Evolutionary conservation across 2,329 filamentous ascomycete species (phyloP).

Genomic region (Nannizzia gypsea): DNA sequence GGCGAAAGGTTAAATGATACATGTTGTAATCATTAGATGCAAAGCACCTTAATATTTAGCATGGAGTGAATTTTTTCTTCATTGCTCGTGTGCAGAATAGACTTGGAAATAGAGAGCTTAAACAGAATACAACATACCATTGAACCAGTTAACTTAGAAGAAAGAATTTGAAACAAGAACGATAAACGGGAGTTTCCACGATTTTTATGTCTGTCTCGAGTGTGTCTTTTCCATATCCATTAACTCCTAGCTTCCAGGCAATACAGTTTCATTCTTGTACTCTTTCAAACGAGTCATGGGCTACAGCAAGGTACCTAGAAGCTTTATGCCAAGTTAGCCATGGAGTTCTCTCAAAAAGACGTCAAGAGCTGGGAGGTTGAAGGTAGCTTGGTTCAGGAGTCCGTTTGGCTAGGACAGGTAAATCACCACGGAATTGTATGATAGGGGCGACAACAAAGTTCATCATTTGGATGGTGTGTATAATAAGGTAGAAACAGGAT

Average conservation of each 20-base stretch:
- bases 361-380: neutral
- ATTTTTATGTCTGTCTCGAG: conserved; percentile 6
- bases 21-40: conserved; percentile 42
- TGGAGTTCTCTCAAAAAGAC: neutral
- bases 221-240: too few species aligned
- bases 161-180: conserved; percentile 7
- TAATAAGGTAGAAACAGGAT: neutral
- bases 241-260: too few species aligned
- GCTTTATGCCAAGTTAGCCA: neutral
- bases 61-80: conserved; percentile 42
- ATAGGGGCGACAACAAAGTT: conserved; percentile 53
- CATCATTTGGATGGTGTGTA: conserved; percentile 34
- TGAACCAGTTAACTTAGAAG: neutral
- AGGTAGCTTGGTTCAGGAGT: conserved; percentile 24
- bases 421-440: conserved; percentile 46
- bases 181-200: too few species aligned
- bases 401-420: conserved; percentile 52
- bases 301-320: neutral
- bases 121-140: conserved; percentile 1
- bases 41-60: conserved; percentile 48
- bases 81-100: conserved; percentile 7
- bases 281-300: neutral
- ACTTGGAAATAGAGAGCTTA: neutral
- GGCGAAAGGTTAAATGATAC: conserved; percentile 54
- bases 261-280: neutral